Base-by-base conservation (phyloP, 495 filamentous ascomycete species). In the Rostrohypoxylon terebratum region DNA sequence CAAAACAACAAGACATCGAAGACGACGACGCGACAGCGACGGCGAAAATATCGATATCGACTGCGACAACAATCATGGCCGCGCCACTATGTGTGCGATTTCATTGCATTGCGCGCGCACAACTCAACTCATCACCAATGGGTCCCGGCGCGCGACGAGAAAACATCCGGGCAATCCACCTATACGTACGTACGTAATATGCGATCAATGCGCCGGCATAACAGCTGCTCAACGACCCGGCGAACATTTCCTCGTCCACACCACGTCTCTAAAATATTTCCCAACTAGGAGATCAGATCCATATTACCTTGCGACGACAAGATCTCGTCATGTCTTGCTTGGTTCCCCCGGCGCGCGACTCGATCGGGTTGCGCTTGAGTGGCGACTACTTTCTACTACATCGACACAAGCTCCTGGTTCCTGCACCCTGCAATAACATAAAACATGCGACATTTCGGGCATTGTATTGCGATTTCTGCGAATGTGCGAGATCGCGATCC, bases 121-220 rank as follows among this genome's bases (percentile, higher is more conserved):
- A 20, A 33, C 20, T n/a, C 16, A 10, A 54, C 20, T n/a, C 16
- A 10, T 47, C n/a, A 62, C 14, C 18, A 3, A 45, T 45, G 42
- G 14, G 18, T 10, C 21, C 45, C 7, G 23, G 18, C 20, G 54
- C 59, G 34, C 11, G 25, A 25, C 44, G 23, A 55, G 23, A 68
- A 14, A 40, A 9, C 20, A 20, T 14, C 3, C 38, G 33, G 14
- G 47, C 10, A 18, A 18, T 66, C 20, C 28, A 28, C 20, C 50
- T 23, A 42, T 68, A 34, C 51, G 50, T 54, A 34, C 51, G 50
- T 54, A 31, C 54, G 18, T 21, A 31, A 53, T 7, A 40, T 55
- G 42, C 62, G 38, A 66, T 50, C 1, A n/a, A 66, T 69, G 66
- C 71, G 66, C 66, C 62, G 40, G 45, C 48, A 44, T 45, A 28